These are phyloP conservation scores for Colletotrichum noveboracense DNA, from an alignment of 2,329 filamentous ascomycete species.

Conservation along the genomic window DNA sequence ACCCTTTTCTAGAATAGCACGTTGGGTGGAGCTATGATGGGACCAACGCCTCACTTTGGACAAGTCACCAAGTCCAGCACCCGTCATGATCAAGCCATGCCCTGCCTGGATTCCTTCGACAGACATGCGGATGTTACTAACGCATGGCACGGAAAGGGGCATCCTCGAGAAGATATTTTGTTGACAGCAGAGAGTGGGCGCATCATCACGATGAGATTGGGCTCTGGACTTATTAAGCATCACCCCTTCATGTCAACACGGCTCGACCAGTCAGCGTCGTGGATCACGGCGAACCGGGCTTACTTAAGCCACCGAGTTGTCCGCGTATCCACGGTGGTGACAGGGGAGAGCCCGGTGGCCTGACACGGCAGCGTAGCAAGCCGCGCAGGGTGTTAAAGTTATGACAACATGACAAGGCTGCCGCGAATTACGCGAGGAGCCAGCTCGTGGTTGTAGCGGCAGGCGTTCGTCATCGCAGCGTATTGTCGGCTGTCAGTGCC, in stretches of 20 bases:
- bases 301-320: constrained; percentile 12
- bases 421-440: constrained; percentile 9
- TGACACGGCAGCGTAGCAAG: constrained; percentile 19
- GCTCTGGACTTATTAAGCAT: not conserved
- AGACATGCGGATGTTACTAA: not conserved
- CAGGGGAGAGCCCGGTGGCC: constrained; percentile 13
- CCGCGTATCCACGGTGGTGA: constrained; percentile 5
- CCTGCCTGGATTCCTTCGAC: not conserved
- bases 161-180: not conserved
- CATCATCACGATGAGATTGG: not conserved
- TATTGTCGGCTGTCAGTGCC: not conserved
- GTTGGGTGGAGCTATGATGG: not conserved
- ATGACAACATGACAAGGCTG: constrained; percentile 20
- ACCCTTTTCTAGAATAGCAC: not conserved
- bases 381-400: constrained; percentile 13
- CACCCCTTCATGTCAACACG: not conserved
- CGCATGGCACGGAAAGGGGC: not conserved
- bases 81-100: not conserved
- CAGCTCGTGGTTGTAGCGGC: not conserved
- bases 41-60: not conserved
- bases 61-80: not conserved
- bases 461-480: not conserved
- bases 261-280: not conserved
- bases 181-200: not conserved
- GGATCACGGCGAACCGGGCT: not conserved